Evolutionary conservation across 108 stramenopile species (phyloP).

Genomic region (Skeletonema grethae): DNA sequence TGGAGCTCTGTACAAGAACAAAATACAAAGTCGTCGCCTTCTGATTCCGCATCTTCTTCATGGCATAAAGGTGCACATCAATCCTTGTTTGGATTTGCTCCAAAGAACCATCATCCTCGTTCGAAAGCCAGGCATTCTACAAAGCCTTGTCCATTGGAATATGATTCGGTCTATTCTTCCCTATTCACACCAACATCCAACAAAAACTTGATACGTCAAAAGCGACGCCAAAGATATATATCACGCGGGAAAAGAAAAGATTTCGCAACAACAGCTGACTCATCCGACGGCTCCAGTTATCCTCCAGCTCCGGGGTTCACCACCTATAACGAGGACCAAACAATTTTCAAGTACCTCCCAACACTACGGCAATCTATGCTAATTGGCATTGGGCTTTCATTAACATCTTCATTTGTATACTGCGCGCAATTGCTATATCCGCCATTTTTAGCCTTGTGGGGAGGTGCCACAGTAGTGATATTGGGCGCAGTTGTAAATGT

Average conservation of each 20-base stretch:
- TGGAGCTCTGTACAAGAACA: constrained; percentile 7
- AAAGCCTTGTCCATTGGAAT: constrained; percentile 44
- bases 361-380: constrained; percentile 43
- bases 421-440: constrained; percentile 50
- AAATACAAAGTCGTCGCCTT: constrained; percentile 8
- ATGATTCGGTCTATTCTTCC: constrained; percentile 46
- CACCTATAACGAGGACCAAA: constrained; percentile 13
- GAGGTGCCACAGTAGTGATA: constrained; percentile 41
- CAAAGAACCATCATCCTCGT: constrained; percentile 20
- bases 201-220: constrained; percentile 8
- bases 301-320: constrained; percentile 31
- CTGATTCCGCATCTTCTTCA: not conserved
- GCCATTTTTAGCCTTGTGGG: constrained; percentile 41
- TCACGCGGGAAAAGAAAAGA: not conserved
- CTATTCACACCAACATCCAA: constrained; percentile 26
- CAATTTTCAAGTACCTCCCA: constrained; percentile 28
- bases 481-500: constrained; percentile 34
- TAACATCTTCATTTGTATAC: constrained; percentile 41
- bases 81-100: constrained; percentile 32
- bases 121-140: constrained; percentile 7
- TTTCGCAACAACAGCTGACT: constrained; percentile 1
- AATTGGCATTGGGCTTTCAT: constrained; percentile 40
- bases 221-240: not conserved
- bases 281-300: constrained; percentile 14
- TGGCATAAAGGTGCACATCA: constrained; percentile 22